Conservation (phyloP, 495 filamentous ascomycete species). For the Corynascus novoguineensis region DNA sequence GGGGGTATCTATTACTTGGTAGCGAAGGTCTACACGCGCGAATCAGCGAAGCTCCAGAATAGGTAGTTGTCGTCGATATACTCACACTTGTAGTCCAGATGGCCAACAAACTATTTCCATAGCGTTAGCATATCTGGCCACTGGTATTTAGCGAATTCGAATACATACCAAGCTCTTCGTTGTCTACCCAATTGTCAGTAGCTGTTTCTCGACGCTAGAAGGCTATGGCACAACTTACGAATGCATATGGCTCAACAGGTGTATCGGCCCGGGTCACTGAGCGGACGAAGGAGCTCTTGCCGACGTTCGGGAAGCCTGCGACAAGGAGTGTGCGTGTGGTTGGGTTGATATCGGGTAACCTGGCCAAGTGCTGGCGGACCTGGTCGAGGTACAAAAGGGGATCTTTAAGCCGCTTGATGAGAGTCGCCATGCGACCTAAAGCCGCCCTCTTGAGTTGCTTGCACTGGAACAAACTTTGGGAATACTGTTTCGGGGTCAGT, state of each 20-base stretch:
- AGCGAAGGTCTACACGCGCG: constrained; percentile 27
- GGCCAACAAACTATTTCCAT: constrained; percentile 92
- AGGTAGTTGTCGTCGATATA: neutral
- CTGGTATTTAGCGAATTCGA: neutral
- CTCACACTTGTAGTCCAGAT: constrained; percentile 90
- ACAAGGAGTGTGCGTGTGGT: constrained; percentile 93
- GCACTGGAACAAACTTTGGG: constrained; percentile 76
- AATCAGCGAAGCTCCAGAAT: neutral
- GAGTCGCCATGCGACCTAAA: constrained; percentile 87
- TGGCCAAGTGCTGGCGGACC: constrained; percentile 93
- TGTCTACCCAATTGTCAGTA: constrained; percentile 41
- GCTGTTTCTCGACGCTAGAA: no score
- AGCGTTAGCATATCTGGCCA: constrained; percentile 51
- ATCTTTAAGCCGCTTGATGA: constrained; percentile 88
- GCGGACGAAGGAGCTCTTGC: constrained; percentile 90
- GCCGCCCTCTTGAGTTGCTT: constrained; percentile 50
- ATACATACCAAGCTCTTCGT: constrained; percentile 71
- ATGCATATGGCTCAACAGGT: constrained; percentile 96
- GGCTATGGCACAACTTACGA: constrained; percentile 43
- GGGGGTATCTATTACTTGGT: constrained; percentile 69
- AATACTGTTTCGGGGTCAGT: constrained; percentile 54
- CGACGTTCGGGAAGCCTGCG: constrained; percentile 95
- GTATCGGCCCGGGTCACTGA: constrained; percentile 93
- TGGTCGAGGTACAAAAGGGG: constrained; percentile 94
- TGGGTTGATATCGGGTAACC: constrained; percentile 95